Percentiles rank a stretch among this genome's conserved stretches.
Evolutionary conservation across 306 rosid genomes (phyloP).

Genomic region (Sicyos baderoa): DNA sequence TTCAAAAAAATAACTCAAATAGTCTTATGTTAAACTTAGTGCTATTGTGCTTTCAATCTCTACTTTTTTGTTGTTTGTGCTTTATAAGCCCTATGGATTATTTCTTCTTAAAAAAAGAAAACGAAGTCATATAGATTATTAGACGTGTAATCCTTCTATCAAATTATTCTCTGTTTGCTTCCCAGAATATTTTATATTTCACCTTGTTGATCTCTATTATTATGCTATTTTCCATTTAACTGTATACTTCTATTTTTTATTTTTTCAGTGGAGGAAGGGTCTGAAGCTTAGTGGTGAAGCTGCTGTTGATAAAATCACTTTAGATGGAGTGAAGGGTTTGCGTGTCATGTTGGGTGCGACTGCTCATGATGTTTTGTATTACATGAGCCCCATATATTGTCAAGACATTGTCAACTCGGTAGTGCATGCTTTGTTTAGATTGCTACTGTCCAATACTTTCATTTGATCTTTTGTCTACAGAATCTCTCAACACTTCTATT

Average conservation of each 20-base stretch:
- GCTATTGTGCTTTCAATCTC: not conserved
- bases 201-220: not conserved
- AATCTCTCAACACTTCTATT: not conserved
- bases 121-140: not conserved
- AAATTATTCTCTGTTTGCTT: not conserved
- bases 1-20: too few species aligned
- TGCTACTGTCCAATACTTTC: not conserved
- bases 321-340: slow-evolving; percentile 91
- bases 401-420: slow-evolving; percentile 90
- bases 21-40: not conserved
- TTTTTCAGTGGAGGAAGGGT: slow-evolving; percentile 90
- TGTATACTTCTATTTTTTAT: slow-evolving; percentile 10
- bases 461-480: not conserved
- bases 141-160: not conserved
- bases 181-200: not conserved
- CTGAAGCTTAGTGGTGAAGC: slow-evolving; percentile 93
- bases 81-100: not conserved
- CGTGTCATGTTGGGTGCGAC: slow-evolving; percentile 93
- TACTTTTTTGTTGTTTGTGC: not conserved
- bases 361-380: slow-evolving; percentile 90
- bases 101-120: not conserved
- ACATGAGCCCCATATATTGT: slow-evolving; percentile 99
- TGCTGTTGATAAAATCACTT: slow-evolving; percentile 79
- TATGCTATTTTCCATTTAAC: not conserved
- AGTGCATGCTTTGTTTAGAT: slow-evolving; percentile 21